Conservation (phyloP, 2,329 filamentous ascomycete species). For the Paecilomyces variotii region DNA sequence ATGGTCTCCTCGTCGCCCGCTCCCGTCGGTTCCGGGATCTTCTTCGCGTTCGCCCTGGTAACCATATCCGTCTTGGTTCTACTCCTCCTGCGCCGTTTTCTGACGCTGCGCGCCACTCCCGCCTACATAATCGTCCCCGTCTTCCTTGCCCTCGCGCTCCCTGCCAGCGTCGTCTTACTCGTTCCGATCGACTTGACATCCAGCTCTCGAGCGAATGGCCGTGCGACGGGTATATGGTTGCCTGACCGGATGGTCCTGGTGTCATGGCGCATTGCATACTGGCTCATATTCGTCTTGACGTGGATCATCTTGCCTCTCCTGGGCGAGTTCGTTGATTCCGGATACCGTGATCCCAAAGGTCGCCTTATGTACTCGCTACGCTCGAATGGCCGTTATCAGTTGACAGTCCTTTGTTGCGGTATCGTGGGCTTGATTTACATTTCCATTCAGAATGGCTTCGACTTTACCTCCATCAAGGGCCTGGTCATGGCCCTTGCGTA, state of each 20-base stretch:
- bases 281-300: constrained; percentile 90
- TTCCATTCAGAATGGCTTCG: constrained; percentile 67
- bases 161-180: constrained; percentile 80
- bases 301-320: constrained; percentile 91
- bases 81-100: constrained; percentile 77
- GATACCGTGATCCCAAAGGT: constrained; percentile 77
- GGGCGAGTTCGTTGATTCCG: constrained; percentile 89
- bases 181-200: constrained; percentile 95
- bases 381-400: constrained; percentile 81
- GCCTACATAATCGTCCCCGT: constrained; percentile 85
- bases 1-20: constrained; percentile 25
- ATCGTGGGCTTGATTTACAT: constrained; percentile 73
- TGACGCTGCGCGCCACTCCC: constrained; percentile 83
- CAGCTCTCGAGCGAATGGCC: constrained; percentile 64
- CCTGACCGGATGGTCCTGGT: constrained; percentile 70
- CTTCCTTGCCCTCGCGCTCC: constrained; percentile 91
- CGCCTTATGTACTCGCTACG: constrained; percentile 78
- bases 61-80: constrained; percentile 69
- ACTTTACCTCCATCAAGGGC: constrained; percentile 65
- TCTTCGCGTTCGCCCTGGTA: constrained; percentile 64
- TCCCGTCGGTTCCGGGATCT: constrained; percentile 70
- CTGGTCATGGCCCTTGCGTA: constrained; percentile 91
- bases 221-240: constrained; percentile 77
- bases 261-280: constrained; percentile 91
- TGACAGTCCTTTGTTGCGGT: constrained; percentile 65